Base-by-base conservation (phyloP, 2,329 filamentous ascomycete genomes). In the Incumbomyces delicatus region DNA sequence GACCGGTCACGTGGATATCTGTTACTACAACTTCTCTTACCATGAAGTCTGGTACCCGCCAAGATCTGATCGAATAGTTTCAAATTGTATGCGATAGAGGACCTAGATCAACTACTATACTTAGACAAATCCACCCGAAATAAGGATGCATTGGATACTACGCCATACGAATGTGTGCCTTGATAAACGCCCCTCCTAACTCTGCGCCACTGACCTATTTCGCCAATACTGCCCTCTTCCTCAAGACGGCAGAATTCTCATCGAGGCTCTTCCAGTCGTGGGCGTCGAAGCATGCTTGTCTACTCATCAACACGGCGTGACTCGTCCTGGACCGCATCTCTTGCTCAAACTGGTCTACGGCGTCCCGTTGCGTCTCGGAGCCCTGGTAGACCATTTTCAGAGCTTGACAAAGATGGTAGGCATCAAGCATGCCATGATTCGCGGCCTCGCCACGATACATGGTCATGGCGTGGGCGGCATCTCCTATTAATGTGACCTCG, bases 381-480 rank as follows among this genome's bases (percentile, higher is more conserved):
- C 20, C 42, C 12, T 16, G 8, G 5, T 29, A 34, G 40, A 20
- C 42, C 27, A 18, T 29, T 2, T 22, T 47, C 20, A 31, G 29
- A 11, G 29, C 41, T 57, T 12, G 51, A 17, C 20, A 49, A 38
- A 1, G 61, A 43, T 8, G 55, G 31, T 40, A 50, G 59, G 56
- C 58, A 41, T 63, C 61, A 1, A 61, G 46, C 0, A 64, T 49
- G 2, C 61, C 61, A 31, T 64, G 61, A 22, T 64, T 63, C 3
- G 59, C 60, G 1, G 60, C 61, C 44, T 64, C 61, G 2, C 61
- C 61, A 8, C 61, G 58, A 41, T 48, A 53, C 51, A 53, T 53
- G 35, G 47, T 51, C 69, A 73, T 73, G 0, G 71, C 65, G 56
- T 74, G 53, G 58, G 61, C 5, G 0, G 61, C 60, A 46, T 64